phyloP scores from a whole-genome alignment of 345 rosid species.

The Citrus reticulata region DNA sequence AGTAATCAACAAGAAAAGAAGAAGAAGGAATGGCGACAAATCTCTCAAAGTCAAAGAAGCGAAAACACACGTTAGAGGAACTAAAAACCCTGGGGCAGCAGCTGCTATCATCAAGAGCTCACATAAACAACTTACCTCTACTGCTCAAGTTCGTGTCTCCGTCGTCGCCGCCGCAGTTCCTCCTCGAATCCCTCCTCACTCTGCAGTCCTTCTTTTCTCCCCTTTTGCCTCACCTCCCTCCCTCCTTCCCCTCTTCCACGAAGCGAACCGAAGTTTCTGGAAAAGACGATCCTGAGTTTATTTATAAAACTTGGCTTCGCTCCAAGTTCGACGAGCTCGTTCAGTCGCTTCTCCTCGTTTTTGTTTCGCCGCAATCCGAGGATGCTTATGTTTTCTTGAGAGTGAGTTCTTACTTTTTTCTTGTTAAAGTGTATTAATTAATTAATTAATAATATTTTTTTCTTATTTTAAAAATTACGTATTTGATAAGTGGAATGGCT shows the following conservation, averaged over 20 bases:
- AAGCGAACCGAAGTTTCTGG: slow-evolving; percentile 12
- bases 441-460: neutral
- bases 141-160: slow-evolving; percentile 71
- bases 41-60: slow-evolving; percentile 22
- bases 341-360: slow-evolving; percentile 41
- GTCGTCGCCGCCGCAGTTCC: slow-evolving; percentile 52
- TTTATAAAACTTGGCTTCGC: slow-evolving; percentile 78
- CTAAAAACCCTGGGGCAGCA: slow-evolving; percentile 60
- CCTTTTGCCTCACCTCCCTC: slow-evolving; percentile 69
- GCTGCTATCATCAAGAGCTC: slow-evolving; percentile 71
- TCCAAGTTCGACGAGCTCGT: slow-evolving; percentile 76
- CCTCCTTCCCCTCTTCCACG: slow-evolving; percentile 30
- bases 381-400: slow-evolving; percentile 32
- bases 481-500: neutral
- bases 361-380: slow-evolving; percentile 42
- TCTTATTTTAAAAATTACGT: too few relatives aligned
- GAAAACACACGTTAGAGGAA: slow-evolving; percentile 46
- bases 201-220: slow-evolving; percentile 91
- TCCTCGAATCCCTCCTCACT: slow-evolving; percentile 79
- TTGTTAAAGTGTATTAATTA: neutral
- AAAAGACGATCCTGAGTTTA: slow-evolving; percentile 39
- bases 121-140: slow-evolving; percentile 75
- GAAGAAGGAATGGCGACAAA: slow-evolving; percentile 43
- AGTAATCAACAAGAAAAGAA: neutral
- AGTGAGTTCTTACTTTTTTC: slow-evolving; percentile 23